phyloP scores from a whole-genome alignment of 345 rosid species.

The Orychophragmus violaceus region DNA sequence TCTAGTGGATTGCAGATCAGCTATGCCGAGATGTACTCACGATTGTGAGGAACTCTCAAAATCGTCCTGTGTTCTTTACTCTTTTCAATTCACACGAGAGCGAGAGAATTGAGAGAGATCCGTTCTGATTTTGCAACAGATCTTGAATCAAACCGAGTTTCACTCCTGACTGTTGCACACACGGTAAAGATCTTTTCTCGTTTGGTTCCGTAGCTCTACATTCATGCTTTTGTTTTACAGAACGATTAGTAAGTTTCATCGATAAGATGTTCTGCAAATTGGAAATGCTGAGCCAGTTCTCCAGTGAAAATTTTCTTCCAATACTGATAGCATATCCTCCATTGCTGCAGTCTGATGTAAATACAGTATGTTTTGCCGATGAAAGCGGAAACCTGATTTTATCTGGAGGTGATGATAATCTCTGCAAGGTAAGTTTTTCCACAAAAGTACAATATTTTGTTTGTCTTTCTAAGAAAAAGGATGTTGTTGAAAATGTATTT shows the following conservation, averaged over 20 bases:
- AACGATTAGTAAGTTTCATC: not conserved
- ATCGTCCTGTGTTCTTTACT: too few species aligned
- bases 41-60: too few species aligned
- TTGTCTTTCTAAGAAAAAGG: not conserved
- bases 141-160: constrained; percentile 65
- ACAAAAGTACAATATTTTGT: not conserved
- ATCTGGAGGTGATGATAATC: constrained; percentile 90
- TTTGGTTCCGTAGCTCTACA: not conserved
- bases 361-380: constrained; percentile 86
- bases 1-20: too few species aligned
- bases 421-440: constrained; percentile 56
- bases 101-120: too few species aligned
- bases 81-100: too few species aligned
- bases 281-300: too few species aligned
- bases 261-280: not conserved
- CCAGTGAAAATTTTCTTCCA: not conserved
- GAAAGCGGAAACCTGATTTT: constrained; percentile 84
- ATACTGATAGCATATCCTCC: constrained; percentile 17
- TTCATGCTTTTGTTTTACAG: not conserved
- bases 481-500: not conserved
- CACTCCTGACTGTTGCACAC: constrained; percentile 72
- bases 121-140: too few species aligned
- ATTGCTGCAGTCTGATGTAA: constrained; percentile 86
- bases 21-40: too few species aligned
- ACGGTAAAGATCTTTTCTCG: constrained; percentile 29